Evolutionary conservation across 2,329 filamentous ascomycete species (phyloP), one percentile per base, ranked within the genome.

Genomic region (Monosporascus sp.): DNA sequence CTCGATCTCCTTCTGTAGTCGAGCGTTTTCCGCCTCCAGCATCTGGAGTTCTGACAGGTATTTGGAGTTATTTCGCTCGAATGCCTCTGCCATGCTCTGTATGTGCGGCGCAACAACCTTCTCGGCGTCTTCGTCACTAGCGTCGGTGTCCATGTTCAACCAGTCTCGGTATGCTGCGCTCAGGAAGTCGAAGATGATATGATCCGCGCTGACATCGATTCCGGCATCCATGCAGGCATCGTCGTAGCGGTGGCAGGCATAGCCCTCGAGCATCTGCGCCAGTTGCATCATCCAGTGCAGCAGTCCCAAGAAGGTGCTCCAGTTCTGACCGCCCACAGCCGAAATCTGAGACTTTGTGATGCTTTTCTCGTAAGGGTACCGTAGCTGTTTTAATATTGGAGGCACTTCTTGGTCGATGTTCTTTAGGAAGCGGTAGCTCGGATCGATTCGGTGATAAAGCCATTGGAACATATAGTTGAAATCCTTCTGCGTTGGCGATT

Each of bases 281-380:
- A 99, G 77, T 71, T 97, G 92, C 93, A 99, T 96, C 85, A 99
- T 93, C 94, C 94, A 99, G 73, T 99, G 92, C 49, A 99, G 78
- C 68, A 99, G 77, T 0, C 92, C 94, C 14, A 99, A 77, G 65
- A 99, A 97, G 0, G 90, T 94, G 57, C 88, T 88, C 94, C 94
- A 99, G 67, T 97, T 97, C 71, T 96, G 91, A 3, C 92, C 93
- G 60, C 94, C 94, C 0, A 97, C 94, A 2, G 95, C 94, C 0
- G 90, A 85, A 54, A 99, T 90, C 67, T 96, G 91, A 50, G 90
- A 96, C 72, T 97, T 99, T 51, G 91, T 96, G 63, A 99, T 97
- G 65, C 87, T 92, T 71, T 91, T 90, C 65, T 96, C 91, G 67
- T 91, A 99, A 0, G 94, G 94, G 67, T 99, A 99, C 51, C 93